These are phyloP conservation scores for Nakazawaea anatomiae DNA, from an alignment of 805 yeast species.

Conservation along the genomic window DNA sequence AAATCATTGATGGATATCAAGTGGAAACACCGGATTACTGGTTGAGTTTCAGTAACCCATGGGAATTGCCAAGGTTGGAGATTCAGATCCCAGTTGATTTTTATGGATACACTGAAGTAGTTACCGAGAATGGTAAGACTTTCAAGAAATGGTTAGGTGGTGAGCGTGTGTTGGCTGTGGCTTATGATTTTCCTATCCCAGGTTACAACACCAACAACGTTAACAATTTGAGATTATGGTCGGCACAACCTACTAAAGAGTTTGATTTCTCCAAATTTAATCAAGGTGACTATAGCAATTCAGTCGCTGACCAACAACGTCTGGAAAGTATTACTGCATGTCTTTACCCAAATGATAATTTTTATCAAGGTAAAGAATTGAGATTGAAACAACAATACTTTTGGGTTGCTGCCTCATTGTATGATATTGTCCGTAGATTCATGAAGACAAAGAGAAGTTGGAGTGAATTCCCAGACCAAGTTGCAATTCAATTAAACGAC, in stretches of 20 bases:
- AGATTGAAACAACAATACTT: constrained; percentile 93
- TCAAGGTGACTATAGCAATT: constrained; percentile 82
- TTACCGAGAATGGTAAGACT: constrained; percentile 47
- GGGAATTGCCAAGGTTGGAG: constrained; percentile 88
- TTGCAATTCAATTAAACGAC: constrained; percentile 91
- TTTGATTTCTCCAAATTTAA: constrained; percentile 89
- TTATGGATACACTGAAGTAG: constrained; percentile 71
- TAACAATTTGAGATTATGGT: constrained; percentile 87
- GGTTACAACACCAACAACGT: constrained; percentile 81
- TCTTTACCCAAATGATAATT: constrained; percentile 92
- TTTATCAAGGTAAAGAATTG: constrained; percentile 84
- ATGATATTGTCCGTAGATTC: constrained; percentile 86
- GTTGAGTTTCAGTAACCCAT: constrained; percentile 83
- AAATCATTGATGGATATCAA: constrained; percentile 86
- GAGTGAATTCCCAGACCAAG: constrained; percentile 76
- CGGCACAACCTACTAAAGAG: constrained; percentile 83
- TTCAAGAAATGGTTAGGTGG: constrained; percentile 80
- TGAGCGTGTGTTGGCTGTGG: constrained; percentile 83
- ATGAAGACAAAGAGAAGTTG: constrained; percentile 73
- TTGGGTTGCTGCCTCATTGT: constrained; percentile 94
- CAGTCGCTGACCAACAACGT: constrained; percentile 77
- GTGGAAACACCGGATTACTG: constrained; percentile 94
- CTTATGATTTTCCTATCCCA: constrained; percentile 89
- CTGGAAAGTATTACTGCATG: constrained; percentile 91
- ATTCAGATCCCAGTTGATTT: constrained; percentile 87